Percentiles rank a stretch among this genome's conserved stretches.
Conservation (phyloP, 441 rosid species). For the Gossypium lobatum region DNA sequence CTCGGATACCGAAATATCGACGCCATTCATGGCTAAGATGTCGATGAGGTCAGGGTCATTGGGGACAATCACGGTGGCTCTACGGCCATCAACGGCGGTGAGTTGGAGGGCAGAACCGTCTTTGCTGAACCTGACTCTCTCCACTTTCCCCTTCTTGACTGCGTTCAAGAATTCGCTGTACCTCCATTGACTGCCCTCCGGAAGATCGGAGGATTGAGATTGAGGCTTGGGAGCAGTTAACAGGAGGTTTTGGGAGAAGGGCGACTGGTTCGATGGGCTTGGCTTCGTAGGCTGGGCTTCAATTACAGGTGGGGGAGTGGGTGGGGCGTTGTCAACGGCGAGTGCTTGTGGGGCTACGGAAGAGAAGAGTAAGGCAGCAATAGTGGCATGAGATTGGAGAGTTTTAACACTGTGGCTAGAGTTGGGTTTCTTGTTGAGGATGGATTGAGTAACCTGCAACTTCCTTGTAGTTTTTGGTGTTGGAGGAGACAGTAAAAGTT, state of each 20-base stretch:
- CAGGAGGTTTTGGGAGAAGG: conserved; percentile 59
- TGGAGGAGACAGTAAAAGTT: conserved; percentile 46
- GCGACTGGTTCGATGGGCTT: conserved; percentile 36
- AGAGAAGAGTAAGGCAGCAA: conserved; percentile 54
- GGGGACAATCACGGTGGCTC: conserved; percentile 73
- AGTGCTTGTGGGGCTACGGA: conserved; percentile 54
- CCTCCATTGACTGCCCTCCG: conserved; percentile 83
- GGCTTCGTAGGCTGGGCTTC: conserved; percentile 54
- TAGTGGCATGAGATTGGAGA: conserved; percentile 40
- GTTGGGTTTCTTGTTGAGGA: conserved; percentile 22
- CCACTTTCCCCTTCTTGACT: conserved; percentile 84
- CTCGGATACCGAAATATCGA: conserved; percentile 86
- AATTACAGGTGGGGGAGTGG: conserved; percentile 40
- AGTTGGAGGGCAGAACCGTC: conserved; percentile 68
- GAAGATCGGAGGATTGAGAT: conserved; percentile 58
- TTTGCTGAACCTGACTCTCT: conserved; percentile 86
- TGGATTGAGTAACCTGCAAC: conserved; percentile 19
- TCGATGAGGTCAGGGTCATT: conserved; percentile 94
- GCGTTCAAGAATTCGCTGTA: conserved; percentile 93
- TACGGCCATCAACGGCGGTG: conserved; percentile 77
- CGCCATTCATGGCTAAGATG: conserved; percentile 86
- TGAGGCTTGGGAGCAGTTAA: conserved; percentile 76
- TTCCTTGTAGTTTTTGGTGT: conserved; percentile 53
- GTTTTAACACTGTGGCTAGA: conserved; percentile 16
- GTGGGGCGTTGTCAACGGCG: conserved; percentile 41